phyloP scores from a whole-genome alignment of 805 yeast species.

The Lachancea quebecensis region DNA sequence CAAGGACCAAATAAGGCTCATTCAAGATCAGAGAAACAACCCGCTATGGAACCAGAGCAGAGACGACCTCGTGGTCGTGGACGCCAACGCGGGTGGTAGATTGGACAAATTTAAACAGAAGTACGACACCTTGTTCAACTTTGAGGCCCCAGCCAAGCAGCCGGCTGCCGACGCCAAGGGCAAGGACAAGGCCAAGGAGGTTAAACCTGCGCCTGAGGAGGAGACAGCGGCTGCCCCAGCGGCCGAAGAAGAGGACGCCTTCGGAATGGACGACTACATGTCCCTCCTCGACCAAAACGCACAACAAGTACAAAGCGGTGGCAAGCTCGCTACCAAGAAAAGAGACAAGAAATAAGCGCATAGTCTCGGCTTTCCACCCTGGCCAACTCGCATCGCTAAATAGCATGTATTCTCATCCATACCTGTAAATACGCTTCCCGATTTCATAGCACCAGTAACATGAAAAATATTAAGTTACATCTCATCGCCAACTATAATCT shows the following conservation, averaged over 20 bases:
- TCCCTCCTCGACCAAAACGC: conserved; percentile 26
- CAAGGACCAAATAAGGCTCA: conserved; percentile 74
- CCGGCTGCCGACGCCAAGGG: conserved; percentile 7
- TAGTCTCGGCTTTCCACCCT: background rate
- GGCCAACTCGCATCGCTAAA: background rate
- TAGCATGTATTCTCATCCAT: background rate
- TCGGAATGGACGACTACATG: conserved; percentile 30
- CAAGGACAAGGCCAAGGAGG: conserved; percentile 2
- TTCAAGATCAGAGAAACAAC: conserved; percentile 82
- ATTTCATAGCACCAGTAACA: background rate
- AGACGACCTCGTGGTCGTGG: conserved; percentile 64
- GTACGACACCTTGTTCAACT: conserved; percentile 44
- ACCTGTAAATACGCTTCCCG: background rate
- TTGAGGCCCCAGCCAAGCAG: conserved; percentile 23
- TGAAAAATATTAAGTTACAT: background rate
- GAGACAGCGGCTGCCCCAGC: background rate
- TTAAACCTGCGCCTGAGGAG: background rate
- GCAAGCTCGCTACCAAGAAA: conserved; percentile 28
- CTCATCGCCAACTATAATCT: background rate
- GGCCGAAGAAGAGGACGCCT: conserved; percentile 14
- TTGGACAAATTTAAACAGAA: conserved; percentile 66
- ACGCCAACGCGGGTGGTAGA: conserved; percentile 80
- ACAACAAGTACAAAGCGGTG: conserved; percentile 27
- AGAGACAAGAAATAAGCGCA: conserved; percentile 20
- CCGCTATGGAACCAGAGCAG: conserved; percentile 86